Evolutionary conservation across 495 filamentous ascomycete genomes (phyloP).

Genomic region (Wilcoxina mikolae): DNA sequence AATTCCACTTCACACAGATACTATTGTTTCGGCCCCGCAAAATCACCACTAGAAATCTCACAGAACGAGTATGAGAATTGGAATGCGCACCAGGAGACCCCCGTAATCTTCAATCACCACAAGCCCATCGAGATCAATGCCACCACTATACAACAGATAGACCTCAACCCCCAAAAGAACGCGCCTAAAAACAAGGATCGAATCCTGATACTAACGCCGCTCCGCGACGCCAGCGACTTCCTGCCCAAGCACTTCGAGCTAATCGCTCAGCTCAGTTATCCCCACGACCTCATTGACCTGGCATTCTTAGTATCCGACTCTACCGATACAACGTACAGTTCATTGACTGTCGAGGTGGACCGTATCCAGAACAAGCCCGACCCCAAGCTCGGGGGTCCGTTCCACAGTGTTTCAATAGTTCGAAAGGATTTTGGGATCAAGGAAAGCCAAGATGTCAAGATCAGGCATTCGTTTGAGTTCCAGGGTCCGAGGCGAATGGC

Average conservation of each 20-base stretch:
- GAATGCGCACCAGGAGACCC: conserved; percentile 76
- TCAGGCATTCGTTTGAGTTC: conserved; percentile 71
- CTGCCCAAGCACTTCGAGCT: conserved; percentile 87
- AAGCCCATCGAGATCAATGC: conserved; percentile 70
- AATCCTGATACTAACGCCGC: conserved; percentile 84
- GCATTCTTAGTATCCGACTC: conserved; percentile 89
- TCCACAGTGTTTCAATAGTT: conserved; percentile 67
- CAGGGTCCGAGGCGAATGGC: conserved; percentile 83
- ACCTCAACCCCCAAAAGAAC: conserved; percentile 70
- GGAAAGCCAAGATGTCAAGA: conserved; percentile 55
- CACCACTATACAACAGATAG: conserved; percentile 56
- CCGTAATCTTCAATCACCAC: conserved; percentile 92
- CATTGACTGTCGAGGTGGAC: conserved; percentile 65
- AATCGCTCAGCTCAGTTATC: conserved; percentile 76
- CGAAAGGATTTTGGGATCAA: conserved; percentile 74
- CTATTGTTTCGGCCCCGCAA: conserved; percentile 89
- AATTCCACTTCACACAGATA: conserved; percentile 38
- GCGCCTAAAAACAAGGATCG: conserved; percentile 68
- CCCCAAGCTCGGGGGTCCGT: conserved; percentile 44
- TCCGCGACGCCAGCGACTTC: conserved; percentile 73
- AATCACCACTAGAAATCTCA: conserved; percentile 85
- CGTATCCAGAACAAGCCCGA: conserved; percentile 74
- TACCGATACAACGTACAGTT: conserved; percentile 73
- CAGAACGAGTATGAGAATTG: conserved; percentile 78
- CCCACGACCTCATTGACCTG: conserved; percentile 87